Percentiles rank a stretch among this genome's conserved stretches.
phyloP scores from a whole-genome alignment of 305 asterid species.

The Plantago lanceolata region DNA sequence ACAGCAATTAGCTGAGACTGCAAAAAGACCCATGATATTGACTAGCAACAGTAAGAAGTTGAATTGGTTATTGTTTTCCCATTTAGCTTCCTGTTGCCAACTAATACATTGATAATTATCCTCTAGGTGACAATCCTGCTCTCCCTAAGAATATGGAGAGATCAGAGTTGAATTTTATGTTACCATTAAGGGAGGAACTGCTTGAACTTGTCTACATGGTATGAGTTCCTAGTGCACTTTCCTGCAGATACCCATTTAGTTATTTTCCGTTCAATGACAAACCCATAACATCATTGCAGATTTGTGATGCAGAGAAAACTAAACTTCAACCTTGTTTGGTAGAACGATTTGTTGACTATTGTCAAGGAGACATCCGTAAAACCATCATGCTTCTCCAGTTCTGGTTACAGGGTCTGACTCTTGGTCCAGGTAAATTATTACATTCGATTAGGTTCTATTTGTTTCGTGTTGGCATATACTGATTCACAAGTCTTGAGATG shows the following conservation, averaged over 20 bases:
- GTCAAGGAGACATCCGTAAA: slow-evolving; percentile 86
- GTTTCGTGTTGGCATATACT: slow-evolving; percentile 22
- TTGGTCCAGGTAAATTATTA: slow-evolving; percentile 43
- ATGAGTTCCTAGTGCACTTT: slow-evolving; percentile 27
- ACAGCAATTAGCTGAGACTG: slow-evolving; percentile 82
- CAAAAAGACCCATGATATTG: slow-evolving; percentile 95
- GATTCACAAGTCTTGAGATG: slow-evolving; percentile 8
- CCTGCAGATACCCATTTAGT: slow-evolving; percentile 13
- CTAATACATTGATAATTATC: slow-evolving; percentile 29
- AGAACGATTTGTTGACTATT: slow-evolving; percentile 58
- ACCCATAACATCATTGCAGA: slow-evolving; percentile 44
- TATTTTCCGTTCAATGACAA: slow-evolving; percentile 21
- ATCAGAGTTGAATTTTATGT: slow-evolving; percentile 54
- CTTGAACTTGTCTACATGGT: slow-evolving; percentile 56
- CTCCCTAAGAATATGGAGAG: slow-evolving; percentile 81
- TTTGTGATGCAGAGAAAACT: slow-evolving; percentile 67
- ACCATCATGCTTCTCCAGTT: slow-evolving; percentile 82
- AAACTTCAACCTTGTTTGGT: slow-evolving; percentile 54
- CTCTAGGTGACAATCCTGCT: slow-evolving; percentile 59
- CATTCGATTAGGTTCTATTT: slow-evolving; percentile 25
- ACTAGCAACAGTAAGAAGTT: slow-evolving; percentile 82
- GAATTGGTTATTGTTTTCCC: slow-evolving; percentile 22
- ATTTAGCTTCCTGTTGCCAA: slow-evolving; percentile 18
- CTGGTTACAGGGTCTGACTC: slow-evolving; percentile 79
- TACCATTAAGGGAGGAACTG: slow-evolving; percentile 65